Percentiles rank a stretch among this genome's conserved stretches.
Conservation (phyloP, 768 basidiomycete species). For the Mycena vitilis region DNA sequence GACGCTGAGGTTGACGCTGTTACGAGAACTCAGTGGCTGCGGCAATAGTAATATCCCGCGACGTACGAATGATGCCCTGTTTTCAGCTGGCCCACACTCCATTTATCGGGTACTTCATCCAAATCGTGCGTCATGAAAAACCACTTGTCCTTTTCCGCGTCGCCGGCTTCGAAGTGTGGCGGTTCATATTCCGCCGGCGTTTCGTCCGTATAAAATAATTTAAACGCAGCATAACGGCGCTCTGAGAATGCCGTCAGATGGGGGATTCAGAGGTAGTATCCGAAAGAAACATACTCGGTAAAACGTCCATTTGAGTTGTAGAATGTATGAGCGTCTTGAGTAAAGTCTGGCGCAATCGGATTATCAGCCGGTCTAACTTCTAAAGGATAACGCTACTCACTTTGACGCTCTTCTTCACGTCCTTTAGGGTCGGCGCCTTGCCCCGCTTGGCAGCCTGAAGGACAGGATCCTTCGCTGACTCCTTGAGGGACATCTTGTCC, state of each 20-base stretch:
- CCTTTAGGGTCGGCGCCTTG: slow-evolving; percentile 76
- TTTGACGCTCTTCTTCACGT: slow-evolving; percentile 87
- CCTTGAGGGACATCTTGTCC: slow-evolving; percentile 60
- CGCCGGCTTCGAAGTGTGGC: slow-evolving; percentile 79
- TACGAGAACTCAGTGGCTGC: slow-evolving; percentile 7
- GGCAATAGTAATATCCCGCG: slow-evolving; percentile 11
- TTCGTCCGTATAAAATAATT: slow-evolving; percentile 84
- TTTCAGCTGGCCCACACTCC: slow-evolving; percentile 72
- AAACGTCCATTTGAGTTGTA: slow-evolving; percentile 82
- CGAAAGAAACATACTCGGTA: slow-evolving; percentile 71
- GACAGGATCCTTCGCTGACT: slow-evolving; percentile 63
- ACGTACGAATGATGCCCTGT: slow-evolving; percentile 81
- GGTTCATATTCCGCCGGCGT: slow-evolving; percentile 89
- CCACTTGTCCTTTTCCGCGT: slow-evolving; percentile 79
- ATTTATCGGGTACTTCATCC: slow-evolving; percentile 80
- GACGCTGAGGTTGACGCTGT: slow-evolving; percentile 76
- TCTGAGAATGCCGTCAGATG: slow-evolving; percentile 52
- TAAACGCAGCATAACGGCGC: slow-evolving; percentile 89
- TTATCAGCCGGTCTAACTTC: slow-evolving; percentile 1
- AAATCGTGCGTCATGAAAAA: slow-evolving; percentile 83
- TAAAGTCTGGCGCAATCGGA: slow-evolving; percentile 60
- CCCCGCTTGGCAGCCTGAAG: slow-evolving; percentile 69
- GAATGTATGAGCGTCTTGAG: slow-evolving; percentile 83
- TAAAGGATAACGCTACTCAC: slow-evolving; percentile 47
- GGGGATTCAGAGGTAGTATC: not conserved